Evolutionary conservation across 768 basidiomycete species (phyloP).

Genomic region (Leucocoprinus birnbaumii): DNA sequence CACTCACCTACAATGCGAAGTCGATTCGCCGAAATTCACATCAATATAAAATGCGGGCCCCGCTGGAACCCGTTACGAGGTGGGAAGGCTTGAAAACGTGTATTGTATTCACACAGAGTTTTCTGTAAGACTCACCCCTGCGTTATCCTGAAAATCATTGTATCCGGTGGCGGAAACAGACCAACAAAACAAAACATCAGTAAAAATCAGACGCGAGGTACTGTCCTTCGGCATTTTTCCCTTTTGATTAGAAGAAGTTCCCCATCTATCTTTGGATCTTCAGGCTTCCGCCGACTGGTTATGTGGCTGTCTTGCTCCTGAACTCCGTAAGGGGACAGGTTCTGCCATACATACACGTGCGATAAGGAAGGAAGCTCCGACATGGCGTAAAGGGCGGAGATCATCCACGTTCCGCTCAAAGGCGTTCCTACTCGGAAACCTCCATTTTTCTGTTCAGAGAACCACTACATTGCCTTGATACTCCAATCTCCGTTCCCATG

Average conservation of each 20-base stretch:
- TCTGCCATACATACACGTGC: background rate
- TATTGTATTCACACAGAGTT: too few relatives aligned
- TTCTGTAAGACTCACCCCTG: too few relatives aligned
- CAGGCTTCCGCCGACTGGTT: background rate
- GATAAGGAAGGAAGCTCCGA: background rate
- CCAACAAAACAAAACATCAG: too few relatives aligned
- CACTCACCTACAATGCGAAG: too few relatives aligned
- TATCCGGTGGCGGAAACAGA: too few relatives aligned
- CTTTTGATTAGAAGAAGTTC: background rate
- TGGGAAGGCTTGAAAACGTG: too few relatives aligned
- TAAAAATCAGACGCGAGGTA: background rate
- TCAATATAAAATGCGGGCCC: too few relatives aligned
- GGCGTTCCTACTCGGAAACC: background rate
- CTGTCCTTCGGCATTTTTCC: background rate
- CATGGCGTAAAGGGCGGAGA: constrained; percentile 1
- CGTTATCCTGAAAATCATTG: too few relatives aligned
- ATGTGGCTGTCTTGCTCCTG: background rate
- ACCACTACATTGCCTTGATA: background rate
- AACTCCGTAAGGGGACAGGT: background rate
- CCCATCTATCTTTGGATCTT: background rate
- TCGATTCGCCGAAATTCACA: too few relatives aligned
- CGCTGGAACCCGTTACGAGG: too few relatives aligned
- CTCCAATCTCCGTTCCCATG: background rate
- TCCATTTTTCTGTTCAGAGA: background rate
- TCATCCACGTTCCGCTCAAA: background rate